Evolutionary conservation across 2,329 filamentous ascomycete species (phyloP).

Genomic region (Aspergillus arachidicola): DNA sequence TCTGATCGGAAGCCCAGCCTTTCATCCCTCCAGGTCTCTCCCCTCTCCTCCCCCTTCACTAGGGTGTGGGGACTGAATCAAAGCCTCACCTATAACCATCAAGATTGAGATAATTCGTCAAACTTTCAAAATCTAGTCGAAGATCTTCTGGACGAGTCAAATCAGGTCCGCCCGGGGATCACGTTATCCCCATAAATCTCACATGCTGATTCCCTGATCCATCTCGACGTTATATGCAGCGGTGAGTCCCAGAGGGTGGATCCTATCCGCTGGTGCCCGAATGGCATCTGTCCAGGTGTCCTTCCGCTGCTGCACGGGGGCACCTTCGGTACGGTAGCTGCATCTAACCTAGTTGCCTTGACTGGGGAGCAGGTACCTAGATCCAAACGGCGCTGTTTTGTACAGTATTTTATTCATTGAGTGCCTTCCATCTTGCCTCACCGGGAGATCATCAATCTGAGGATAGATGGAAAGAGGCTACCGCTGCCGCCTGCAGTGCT

Average conservation of each 20-base stretch:
- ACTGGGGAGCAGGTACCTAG: background rate
- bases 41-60: background rate
- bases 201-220: background rate
- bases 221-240: constrained; percentile 3
- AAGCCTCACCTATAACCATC: background rate
- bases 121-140: background rate
- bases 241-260: constrained; percentile 3
- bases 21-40: background rate
- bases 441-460: constrained; percentile 7
- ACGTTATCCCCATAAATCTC: background rate
- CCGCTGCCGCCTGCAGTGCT: background rate
- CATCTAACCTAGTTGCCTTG: constrained; percentile 2
- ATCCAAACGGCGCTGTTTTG: background rate
- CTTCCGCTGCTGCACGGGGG: background rate
- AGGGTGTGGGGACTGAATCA: background rate
- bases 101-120: background rate
- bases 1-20: background rate
- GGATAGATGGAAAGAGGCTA: background rate
- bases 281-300: constrained; percentile 6
- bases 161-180: background rate
- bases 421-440: constrained; percentile 1
- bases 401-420: background rate
- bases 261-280: constrained; percentile 5
- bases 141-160: background rate
- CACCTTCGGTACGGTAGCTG: background rate